Base-by-base conservation (phyloP, 805 yeast species). In the Yarrowia porcina region DNA sequence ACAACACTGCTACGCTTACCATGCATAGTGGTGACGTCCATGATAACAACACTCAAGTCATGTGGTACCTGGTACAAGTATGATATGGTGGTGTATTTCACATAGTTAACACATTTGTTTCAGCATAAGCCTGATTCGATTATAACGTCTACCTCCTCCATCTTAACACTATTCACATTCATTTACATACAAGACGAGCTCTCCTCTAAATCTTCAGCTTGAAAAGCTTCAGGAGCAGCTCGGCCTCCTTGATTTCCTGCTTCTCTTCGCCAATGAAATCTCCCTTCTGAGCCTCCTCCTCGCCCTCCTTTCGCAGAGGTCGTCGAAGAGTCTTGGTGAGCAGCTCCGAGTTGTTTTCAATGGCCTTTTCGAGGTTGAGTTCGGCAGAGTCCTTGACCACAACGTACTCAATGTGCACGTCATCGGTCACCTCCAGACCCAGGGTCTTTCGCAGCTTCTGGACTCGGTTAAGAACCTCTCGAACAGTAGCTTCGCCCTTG, bases 371-470 rank as follows among this genome's bases (percentile, higher is more conserved):
- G 25, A 61, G 64, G 25, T 56, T 60, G 33, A 56, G 44, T 33
- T 64, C 63, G 65, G 89, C 84, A 50, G 69, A 69, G 70, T 87
- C 91, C 67, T 84, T 82, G 64, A 77, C 68, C 65, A 91, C 73
- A 67, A 83, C 78, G 76, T 89, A 89, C 76, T 93, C 91, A 65
- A 94, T 97, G 67, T 83, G 75, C 59, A 94, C 96, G 69, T 94
- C 99, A 74, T 94, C 99, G 47, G 97, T 93, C 66, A 96, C 92
- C 73, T 89, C 89, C 72, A 94, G 82, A 33, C 97, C 96, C 67
- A 89, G 91, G 83, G 92, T 91, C 87, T 94, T 94, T 79, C 99
- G 88, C 73, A 92, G 84, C 76, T 97, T 88, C 82, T 94, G 99
- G 69, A 94, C 90, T 78, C 99, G 91, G 83, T 94, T 94, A 72